These are phyloP conservation scores for Lichtheimia ornata DNA, from an alignment of 371 early-diverging fungal species.

Conservation along the genomic window DNA sequence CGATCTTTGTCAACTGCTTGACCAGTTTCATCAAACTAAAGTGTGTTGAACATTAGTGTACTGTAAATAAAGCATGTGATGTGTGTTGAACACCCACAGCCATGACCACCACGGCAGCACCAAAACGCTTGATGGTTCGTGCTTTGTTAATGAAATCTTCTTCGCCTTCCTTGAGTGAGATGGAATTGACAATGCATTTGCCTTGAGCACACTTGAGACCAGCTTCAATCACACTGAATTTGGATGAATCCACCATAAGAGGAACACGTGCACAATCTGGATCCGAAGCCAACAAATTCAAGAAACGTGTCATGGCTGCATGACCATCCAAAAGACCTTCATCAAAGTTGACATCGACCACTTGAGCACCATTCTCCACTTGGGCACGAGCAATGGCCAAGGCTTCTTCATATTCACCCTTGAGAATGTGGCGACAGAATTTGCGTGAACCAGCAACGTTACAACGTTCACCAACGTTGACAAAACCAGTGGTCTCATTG, in stretches of 20 bases:
- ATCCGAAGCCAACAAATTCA: slow-evolving; percentile 92
- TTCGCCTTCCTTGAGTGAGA: slow-evolving; percentile 93
- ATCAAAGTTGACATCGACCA: slow-evolving; percentile 94
- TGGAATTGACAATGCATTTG: slow-evolving; percentile 95
- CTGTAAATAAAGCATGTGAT: background rate
- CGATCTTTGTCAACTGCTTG: slow-evolving; percentile 85
- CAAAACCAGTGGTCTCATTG: slow-evolving; percentile 79
- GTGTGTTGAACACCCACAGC: slow-evolving; percentile 60
- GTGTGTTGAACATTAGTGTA: background rate
- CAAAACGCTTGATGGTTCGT: slow-evolving; percentile 81
- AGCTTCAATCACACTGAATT: slow-evolving; percentile 94
- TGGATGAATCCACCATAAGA: slow-evolving; percentile 93
- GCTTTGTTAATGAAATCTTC: slow-evolving; percentile 90
- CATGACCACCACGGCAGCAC: slow-evolving; percentile 97
- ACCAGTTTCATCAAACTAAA: slow-evolving; percentile 87
- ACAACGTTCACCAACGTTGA: slow-evolving; percentile 95
- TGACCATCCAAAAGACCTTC: slow-evolving; percentile 93
- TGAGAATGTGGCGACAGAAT: slow-evolving; percentile 89
- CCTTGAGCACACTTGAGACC: slow-evolving; percentile 95
- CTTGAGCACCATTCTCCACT: slow-evolving; percentile 92
- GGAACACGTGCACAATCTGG: slow-evolving; percentile 89
- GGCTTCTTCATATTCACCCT: slow-evolving; percentile 90
- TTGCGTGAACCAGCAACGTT: slow-evolving; percentile 94
- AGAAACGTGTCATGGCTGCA: slow-evolving; percentile 88
- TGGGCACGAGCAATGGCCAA: slow-evolving; percentile 90